Base-by-base conservation (phyloP, 1,139 yeast genomes). In the Yamadazyma membranifaciens region DNA sequence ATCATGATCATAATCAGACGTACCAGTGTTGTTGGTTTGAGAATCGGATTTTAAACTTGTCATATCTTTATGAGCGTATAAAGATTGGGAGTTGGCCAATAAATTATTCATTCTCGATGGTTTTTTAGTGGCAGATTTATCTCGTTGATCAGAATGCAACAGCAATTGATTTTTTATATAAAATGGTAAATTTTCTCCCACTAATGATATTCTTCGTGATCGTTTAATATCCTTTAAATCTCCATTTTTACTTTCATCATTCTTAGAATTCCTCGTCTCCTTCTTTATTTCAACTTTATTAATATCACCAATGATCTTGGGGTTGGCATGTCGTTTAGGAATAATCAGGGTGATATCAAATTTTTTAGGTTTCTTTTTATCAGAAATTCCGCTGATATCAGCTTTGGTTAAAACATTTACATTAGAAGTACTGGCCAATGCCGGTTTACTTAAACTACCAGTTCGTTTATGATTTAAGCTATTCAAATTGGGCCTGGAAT, bases 141-240 rank as follows among this genome's bases (percentile, higher is more conserved):
- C 39, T 22, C 14, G 14, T 13, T 33, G 10, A 6, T 34, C 29
- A 12, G 38, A 28, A 7, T 9, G 11, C 3, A 24, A 12, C 13
- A 36, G 45, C 5, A 69, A 44, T 49, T 69, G 75, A 13, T 62
- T 55, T 35, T 58, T 54, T 15, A 71, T 70, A 45, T 71, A 71
- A 9, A 46, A 36, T 1, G 77, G 77, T n/a, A 71, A 52, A 31
- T 54, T 59, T 38, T 67, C 72, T 1, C 68, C 73, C 13, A 70
- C 72, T 31, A 69, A 44, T 3, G 75, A 70, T 27, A 53, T 48
- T 34, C 75, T 47, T 44, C 74, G 36, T 16, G 45, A 13, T 29
- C 38, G 10, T 32, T 37, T 36, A 30, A 35, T 40, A 12, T n/a
- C 14, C n/a, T 30, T 25, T 20, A 20, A 20, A 20, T 20, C 7